Evolutionary conservation across 768 basidiomycete genomes (phyloP).

Genomic region (Coprinellus micaceus): DNA sequence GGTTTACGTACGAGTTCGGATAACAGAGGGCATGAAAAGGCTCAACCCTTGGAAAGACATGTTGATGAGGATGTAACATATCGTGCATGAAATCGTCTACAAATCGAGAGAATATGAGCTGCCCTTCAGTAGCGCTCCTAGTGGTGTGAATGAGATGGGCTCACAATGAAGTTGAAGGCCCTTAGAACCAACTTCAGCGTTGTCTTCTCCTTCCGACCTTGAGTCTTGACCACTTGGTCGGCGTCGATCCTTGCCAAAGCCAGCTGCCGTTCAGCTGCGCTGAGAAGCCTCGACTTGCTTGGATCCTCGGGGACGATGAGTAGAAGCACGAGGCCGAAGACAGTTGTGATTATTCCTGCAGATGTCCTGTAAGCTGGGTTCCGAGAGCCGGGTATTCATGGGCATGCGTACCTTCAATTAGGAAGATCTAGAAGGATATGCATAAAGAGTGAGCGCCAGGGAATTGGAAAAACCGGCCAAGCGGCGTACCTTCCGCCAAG

Average conservation of each 20-base stretch:
- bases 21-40: slow-evolving; percentile 44
- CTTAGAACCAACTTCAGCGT: slow-evolving; percentile 6
- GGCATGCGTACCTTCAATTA: slow-evolving; percentile 24
- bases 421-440: slow-evolving; percentile 22
- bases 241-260: slow-evolving; percentile 27
- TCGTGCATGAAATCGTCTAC: slow-evolving; percentile 28
- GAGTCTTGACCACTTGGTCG: slow-evolving; percentile 16
- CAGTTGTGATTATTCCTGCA: slow-evolving; percentile 26
- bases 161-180: slow-evolving; percentile 18
- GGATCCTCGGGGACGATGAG: slow-evolving; percentile 27
- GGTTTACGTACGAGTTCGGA: slow-evolving; percentile 36
- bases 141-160: neutral
- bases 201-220: slow-evolving; percentile 12
- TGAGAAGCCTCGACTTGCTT: slow-evolving; percentile 24
- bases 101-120: neutral
- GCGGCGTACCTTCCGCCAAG: slow-evolving; percentile 32
- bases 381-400: too few species aligned
- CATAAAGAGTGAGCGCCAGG: neutral
- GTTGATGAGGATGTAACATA: slow-evolving; percentile 33
- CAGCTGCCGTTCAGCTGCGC: slow-evolving; percentile 23
- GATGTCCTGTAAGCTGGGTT: neutral
- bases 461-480: neutral
- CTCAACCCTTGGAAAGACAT: slow-evolving; percentile 44
- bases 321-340: slow-evolving; percentile 22
- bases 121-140: neutral